Conservation (phyloP, 129 eudicot genomes). For the Pseudognaphalium luteoalbum region DNA sequence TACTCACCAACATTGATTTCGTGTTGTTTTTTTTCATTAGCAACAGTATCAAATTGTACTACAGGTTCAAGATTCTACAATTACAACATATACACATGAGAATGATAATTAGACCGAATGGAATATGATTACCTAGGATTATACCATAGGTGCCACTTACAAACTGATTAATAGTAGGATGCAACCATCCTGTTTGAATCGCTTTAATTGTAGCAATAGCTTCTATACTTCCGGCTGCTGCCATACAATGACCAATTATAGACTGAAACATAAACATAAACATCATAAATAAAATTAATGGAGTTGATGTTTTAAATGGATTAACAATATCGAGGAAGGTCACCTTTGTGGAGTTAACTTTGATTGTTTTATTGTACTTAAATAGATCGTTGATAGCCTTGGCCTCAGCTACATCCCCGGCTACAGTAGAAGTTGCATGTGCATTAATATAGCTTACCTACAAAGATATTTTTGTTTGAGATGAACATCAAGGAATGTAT, state of each 20-base stretch:
- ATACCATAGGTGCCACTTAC: neutral
- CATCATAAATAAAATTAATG: neutral
- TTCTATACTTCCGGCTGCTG: neutral
- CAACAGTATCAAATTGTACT: neutral
- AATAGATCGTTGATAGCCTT: too few relatives aligned
- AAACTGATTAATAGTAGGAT: neutral
- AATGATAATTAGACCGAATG: neutral
- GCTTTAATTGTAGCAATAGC: neutral
- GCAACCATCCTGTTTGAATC: neutral
- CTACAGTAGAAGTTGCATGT: too few relatives aligned
- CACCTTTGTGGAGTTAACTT: too few relatives aligned
- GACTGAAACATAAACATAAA: neutral
- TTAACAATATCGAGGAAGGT: neutral
- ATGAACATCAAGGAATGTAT: neutral
- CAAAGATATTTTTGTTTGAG: neutral
- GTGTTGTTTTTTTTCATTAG: neutral
- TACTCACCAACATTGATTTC: neutral
- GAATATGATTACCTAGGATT: too few relatives aligned
- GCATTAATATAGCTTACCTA: too few relatives aligned
- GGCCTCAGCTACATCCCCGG: too few relatives aligned
- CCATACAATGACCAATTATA: neutral
- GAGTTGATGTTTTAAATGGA: neutral
- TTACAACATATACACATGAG: neutral
- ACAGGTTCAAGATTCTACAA: neutral
- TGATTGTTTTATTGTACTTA: too few relatives aligned